Base-by-base conservation (phyloP, 371 early-diverging fungal species). In the Mucor circinelloides region DNA sequence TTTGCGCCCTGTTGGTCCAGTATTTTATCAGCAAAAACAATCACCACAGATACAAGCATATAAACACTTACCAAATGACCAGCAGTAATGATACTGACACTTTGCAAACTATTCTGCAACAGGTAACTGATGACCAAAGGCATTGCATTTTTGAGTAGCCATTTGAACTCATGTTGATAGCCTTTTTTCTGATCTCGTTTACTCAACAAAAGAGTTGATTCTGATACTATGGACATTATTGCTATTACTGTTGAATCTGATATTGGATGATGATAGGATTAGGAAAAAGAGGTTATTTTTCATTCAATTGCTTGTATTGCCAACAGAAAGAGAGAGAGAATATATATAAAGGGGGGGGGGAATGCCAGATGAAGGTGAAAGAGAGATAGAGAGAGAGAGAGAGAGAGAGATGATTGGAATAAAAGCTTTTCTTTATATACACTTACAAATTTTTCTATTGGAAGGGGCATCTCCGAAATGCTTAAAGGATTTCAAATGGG, bases 101-200 rank as follows among this genome's bases (percentile, higher is more conserved):
- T 79, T 67, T 84, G 85, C 42, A 90, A 71, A 70, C 84, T 85
- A 74, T 86, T 87, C 62, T 88, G 89, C 23, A 90, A 78, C 15
- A 87, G 66, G 66, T 90, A 90, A 10, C 87, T 84, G 46, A 84
- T 38, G 0, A 85, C 75, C 15, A 88, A 71, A 0, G 90, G 90
- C 27, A 79, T 72, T 2, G 88, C 83, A 64, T 87, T 78, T 58
- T 70, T 70, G 31, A 81, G 44, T 58, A 90, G 62, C 80, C 80
- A 80, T 65, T 59, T 71, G 23, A 74, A 59, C 61, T 80, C 80
- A 56, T 71, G 64, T 12, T 6, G 23, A 19, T 73, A 73, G 23
- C 69, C 67, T 40, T 64, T 73, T 32, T 50, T 34, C 21, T 58
- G 40, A 9, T 15, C 17, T 28, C 38, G 23, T 42, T 60, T 59